Percentiles rank a stretch among this genome's conserved stretches.
phyloP scores from a whole-genome alignment of 805 yeast genomes.

The Millerozyma acaciae region DNA sequence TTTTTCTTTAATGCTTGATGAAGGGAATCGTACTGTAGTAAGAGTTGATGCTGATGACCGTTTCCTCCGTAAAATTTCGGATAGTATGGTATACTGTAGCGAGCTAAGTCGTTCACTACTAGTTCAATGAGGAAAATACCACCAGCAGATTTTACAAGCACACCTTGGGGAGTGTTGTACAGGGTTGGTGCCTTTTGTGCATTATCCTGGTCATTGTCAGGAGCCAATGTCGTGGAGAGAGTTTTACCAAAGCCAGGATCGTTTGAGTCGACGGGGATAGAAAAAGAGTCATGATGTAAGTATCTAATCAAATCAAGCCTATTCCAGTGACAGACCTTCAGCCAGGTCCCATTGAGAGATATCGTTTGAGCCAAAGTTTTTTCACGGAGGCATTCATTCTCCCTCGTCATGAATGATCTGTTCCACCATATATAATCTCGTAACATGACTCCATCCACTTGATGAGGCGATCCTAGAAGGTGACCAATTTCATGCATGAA shows the following conservation, averaged over 20 bases:
- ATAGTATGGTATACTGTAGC: constrained; percentile 57
- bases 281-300: constrained; percentile 75
- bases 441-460: constrained; percentile 84
- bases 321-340: constrained; percentile 83
- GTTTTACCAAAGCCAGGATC: constrained; percentile 38
- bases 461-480: constrained; percentile 86
- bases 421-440: constrained; percentile 80
- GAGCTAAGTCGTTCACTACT: constrained; percentile 52
- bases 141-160: constrained; percentile 45
- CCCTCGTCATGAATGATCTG: constrained; percentile 76
- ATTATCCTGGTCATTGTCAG: constrained; percentile 13
- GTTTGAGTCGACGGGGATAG: constrained; percentile 58
- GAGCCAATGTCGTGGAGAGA: constrained; percentile 28
- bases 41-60: constrained; percentile 55
- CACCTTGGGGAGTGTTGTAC: constrained; percentile 20
- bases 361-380: constrained; percentile 40
- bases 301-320: constrained; percentile 75
- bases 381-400: constrained; percentile 53
- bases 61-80: constrained; percentile 55
- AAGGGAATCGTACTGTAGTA: constrained; percentile 43
- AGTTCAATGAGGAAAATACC: constrained; percentile 78
- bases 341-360: constrained; percentile 36
- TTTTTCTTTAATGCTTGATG: constrained; percentile 28
- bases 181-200: constrained; percentile 17
- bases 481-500: constrained; percentile 96